These are phyloP conservation scores for Carex cristatella DNA, from an alignment of 176 grass and related monocot species.

Conservation along the genomic window DNA sequence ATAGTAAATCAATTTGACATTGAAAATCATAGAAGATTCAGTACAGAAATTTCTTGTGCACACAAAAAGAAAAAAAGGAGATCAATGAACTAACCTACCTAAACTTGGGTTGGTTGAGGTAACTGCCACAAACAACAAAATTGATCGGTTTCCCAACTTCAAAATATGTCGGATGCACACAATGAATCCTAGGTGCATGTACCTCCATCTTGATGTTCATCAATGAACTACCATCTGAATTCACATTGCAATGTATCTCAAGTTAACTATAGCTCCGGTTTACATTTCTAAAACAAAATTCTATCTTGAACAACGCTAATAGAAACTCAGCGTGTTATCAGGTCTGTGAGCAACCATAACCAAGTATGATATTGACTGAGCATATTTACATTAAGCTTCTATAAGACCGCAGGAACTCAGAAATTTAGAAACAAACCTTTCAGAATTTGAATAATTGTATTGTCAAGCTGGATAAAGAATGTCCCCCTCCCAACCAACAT, in stretches of 20 bases:
- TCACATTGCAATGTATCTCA: slow-evolving; percentile 13
- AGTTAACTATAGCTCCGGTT: slow-evolving; percentile 2
- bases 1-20: slow-evolving; percentile 25
- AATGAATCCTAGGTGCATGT: slow-evolving; percentile 80
- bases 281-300: neutral
- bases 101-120: slow-evolving; percentile 84
- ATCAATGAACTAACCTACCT: slow-evolving; percentile 40
- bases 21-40: slow-evolving; percentile 13
- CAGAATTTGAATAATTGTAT: slow-evolving; percentile 73
- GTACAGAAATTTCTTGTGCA: slow-evolving; percentile 18
- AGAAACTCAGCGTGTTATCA: neutral
- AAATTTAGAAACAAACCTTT: slow-evolving; percentile 50
- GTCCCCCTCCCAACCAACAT: slow-evolving; percentile 72
- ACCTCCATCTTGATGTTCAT: slow-evolving; percentile 79
- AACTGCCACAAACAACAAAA: slow-evolving; percentile 77
- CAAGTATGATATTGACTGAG: neutral
- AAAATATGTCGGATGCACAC: slow-evolving; percentile 80
- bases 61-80: neutral
- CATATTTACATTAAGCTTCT: neutral
- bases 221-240: slow-evolving; percentile 68
- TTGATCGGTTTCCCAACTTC: slow-evolving; percentile 84
- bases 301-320: neutral
- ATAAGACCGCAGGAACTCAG: neutral
- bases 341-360: neutral
- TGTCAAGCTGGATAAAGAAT: slow-evolving; percentile 77